Conservation (phyloP, 2,329 filamentous ascomycete genomes). For the Aspergillus terreus region DNA sequence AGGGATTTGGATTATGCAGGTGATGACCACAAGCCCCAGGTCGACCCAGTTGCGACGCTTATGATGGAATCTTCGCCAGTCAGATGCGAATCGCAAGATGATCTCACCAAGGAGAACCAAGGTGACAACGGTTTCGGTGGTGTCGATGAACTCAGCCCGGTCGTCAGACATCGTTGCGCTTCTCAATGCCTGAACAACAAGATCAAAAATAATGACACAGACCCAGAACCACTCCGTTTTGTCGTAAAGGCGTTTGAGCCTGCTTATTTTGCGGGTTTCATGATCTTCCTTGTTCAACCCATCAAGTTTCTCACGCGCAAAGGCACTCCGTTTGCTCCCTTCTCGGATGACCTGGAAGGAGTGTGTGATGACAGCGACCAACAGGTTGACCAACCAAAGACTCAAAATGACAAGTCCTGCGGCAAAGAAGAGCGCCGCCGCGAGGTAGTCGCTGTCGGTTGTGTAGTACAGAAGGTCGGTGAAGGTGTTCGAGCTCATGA, state of each 20-base stretch:
- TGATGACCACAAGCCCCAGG: slow-evolving; percentile 73
- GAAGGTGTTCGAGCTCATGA: slow-evolving; percentile 98
- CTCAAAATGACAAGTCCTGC: slow-evolving; percentile 82
- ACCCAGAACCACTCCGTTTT: slow-evolving; percentile 78
- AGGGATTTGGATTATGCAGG: slow-evolving; percentile 80
- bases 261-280: slow-evolving; percentile 28
- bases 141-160: slow-evolving; percentile 63
- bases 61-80: slow-evolving; percentile 77
- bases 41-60: slow-evolving; percentile 76
- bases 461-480: slow-evolving; percentile 92
- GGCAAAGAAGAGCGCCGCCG: slow-evolving; percentile 73
- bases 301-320: slow-evolving; percentile 68
- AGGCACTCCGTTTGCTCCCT: slow-evolving; percentile 90
- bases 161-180: slow-evolving; percentile 69
- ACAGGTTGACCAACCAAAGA: slow-evolving; percentile 91
- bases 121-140: slow-evolving; percentile 72
- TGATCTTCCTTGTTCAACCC: slow-evolving; percentile 39
- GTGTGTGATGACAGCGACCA: slow-evolving; percentile 95
- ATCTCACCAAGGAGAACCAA: slow-evolving; percentile 79
- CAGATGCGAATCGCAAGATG: slow-evolving; percentile 67
- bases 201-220: slow-evolving; percentile 69
- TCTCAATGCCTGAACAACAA: slow-evolving; percentile 74
- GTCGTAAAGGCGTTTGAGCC: slow-evolving; percentile 68
- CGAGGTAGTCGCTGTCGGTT: slow-evolving; percentile 84
- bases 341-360: slow-evolving; percentile 98